Base-by-base conservation (phyloP, 1,284 basidiomycete species). In the Mycosarcoma maydis region DNA sequence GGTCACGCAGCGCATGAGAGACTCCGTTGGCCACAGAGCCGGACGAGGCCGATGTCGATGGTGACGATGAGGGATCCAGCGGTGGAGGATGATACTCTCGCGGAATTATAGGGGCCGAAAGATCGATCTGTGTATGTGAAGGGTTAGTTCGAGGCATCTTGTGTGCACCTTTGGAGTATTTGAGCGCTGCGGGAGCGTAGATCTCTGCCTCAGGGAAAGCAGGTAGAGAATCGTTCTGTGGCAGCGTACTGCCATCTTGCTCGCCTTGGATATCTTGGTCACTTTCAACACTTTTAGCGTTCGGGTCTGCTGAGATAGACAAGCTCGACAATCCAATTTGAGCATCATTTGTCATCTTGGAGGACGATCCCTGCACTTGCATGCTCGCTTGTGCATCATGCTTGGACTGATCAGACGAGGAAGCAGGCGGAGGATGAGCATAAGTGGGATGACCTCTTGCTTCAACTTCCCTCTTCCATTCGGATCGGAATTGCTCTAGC, bases 381-480 rank as follows among this genome's bases (percentile, higher is more conserved):
- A 41, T 30, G 4, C 8, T 41, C 3, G 43, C 6, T 14, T 36
- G 26, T 22, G 17, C 23, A 8, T 37, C 22, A n/a, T 43, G 19
- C 16, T 42, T 46, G 17, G 4, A 17, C 39, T 36, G 23, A 7
- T 7, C 27, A 4, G 32, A 26, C n/a, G 30, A 9, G 39, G 39
- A 33, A 4, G 37, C n/a, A 16, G 38, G 14, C 20, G 49, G 32
- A 6, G 58, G 50, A n/a, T 52, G 47, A 49, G 49, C 49, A 26
- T 60, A 50, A 13, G 50, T 38, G 1, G 36, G 47, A 40, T 56
- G 58, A 20, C 48, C 57, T 37, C 60, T 49, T 3, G 65, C 43
- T 14, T 50, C 16, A 5, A 75, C 73, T 37, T 75, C 73, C 36
- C 56, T 55, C 37, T 61, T 61, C 73, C 73, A 75, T 36, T 75